Evolutionary conservation across 2,329 filamentous ascomycete species (phyloP).

Genomic region (Juglanconis sp.): DNA sequence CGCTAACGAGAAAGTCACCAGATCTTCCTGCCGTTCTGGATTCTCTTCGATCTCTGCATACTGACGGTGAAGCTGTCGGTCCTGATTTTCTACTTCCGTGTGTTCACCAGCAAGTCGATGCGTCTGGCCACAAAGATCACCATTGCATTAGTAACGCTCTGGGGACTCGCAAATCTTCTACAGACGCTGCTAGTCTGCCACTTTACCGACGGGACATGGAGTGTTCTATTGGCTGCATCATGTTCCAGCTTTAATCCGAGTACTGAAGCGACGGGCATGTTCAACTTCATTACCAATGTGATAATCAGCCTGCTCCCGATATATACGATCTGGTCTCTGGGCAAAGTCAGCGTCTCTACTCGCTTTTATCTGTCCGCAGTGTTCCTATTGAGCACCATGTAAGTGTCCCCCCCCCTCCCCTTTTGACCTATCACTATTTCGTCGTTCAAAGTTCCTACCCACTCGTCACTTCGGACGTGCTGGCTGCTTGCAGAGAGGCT

Average conservation of each 20-base stretch:
- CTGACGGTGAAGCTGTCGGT: slow-evolving; percentile 39
- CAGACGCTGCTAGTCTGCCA: slow-evolving; percentile 30
- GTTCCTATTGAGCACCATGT: slow-evolving; percentile 10
- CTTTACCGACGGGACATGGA: slow-evolving; percentile 22
- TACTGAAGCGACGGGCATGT: slow-evolving; percentile 35
- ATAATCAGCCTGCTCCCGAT: slow-evolving; percentile 37
- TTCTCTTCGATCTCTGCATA: slow-evolving; percentile 33
- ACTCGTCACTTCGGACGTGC: too few relatives aligned
- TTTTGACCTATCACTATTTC: too few relatives aligned
- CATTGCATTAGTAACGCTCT: slow-evolving; percentile 25
- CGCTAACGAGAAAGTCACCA: slow-evolving; percentile 14
- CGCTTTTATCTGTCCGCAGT: slow-evolving; percentile 8
- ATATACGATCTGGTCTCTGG: slow-evolving; percentile 35
- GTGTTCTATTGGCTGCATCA: too few relatives aligned
- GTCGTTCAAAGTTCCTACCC: too few relatives aligned
- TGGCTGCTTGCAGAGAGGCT: too few relatives aligned
- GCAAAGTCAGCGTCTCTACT: slow-evolving; percentile 24
- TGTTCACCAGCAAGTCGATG: slow-evolving; percentile 33
- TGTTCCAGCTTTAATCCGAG: slow-evolving; percentile 24
- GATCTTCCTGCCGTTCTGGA: slow-evolving; percentile 36
- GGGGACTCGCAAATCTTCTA: slow-evolving; percentile 25
- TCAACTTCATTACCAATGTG: slow-evolving; percentile 36
- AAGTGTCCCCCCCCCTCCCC: not conserved
- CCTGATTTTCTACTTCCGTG: slow-evolving; percentile 40
- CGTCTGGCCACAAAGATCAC: slow-evolving; percentile 27